phyloP scores from a whole-genome alignment of 73 alveolate genomes.

The Tetrahymena elliotti region DNA sequence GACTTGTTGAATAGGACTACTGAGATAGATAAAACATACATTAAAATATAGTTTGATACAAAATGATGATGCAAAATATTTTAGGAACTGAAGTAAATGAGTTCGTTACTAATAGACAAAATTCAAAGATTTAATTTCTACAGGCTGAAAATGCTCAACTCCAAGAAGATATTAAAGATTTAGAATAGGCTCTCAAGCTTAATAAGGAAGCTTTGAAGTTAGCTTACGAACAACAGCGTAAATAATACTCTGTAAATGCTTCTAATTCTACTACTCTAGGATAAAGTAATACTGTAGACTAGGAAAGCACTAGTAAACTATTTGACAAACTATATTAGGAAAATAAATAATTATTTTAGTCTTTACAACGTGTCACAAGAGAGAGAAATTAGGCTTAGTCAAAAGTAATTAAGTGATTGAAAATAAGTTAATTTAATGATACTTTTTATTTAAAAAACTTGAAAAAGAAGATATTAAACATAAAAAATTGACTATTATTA shows the following conservation, averaged over 20 bases:
- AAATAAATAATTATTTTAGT: not conserved
- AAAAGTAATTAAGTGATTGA: not conserved
- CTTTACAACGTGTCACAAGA: not conserved
- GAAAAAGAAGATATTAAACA: no score
- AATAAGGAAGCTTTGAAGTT: constrained; percentile 33
- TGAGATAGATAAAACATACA: not conserved
- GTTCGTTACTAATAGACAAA: constrained; percentile 30
- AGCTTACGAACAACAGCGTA: not conserved
- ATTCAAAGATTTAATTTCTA: constrained; percentile 26
- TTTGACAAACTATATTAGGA: not conserved
- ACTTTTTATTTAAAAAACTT: no score
- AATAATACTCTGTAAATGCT: not conserved
- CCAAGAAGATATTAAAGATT: constrained; percentile 25
- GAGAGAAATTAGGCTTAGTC: not conserved
- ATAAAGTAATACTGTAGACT: not conserved
- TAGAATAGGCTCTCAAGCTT: constrained; percentile 27
- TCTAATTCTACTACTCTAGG: not conserved
- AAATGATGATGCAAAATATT: constrained; percentile 7
- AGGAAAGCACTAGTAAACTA: not conserved
- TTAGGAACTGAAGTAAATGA: constrained; percentile 45
- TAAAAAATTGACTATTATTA: not conserved
- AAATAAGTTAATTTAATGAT: no score
- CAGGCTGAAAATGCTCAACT: constrained; percentile 17
- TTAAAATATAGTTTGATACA: not conserved
- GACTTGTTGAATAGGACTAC: not conserved